These are phyloP conservation scores for Aspergillus persii DNA, from an alignment of 2,329 filamentous ascomycete genomes.

Conservation along the genomic window DNA sequence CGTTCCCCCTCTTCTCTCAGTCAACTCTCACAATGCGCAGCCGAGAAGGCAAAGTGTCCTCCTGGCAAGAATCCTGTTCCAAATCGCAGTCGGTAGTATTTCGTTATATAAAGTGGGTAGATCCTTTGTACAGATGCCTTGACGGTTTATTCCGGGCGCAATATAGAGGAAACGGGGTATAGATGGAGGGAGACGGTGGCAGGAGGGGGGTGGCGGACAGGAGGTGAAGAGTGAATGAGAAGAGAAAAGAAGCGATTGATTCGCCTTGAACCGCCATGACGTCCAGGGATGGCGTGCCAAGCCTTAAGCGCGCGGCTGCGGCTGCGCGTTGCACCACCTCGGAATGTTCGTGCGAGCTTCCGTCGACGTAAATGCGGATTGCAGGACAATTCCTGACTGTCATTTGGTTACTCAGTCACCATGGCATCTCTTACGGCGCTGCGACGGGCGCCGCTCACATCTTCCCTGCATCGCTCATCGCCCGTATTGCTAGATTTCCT, in stretches of 20 bases:
- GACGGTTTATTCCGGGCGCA: background rate
- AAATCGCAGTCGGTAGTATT: background rate
- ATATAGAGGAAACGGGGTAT: background rate
- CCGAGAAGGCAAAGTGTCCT: constrained; percentile 17
- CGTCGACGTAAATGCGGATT: background rate
- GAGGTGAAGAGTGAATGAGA: constrained; percentile 9
- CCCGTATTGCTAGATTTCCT: constrained; percentile 39
- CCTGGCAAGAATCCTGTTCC: constrained; percentile 5
- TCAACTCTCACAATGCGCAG: constrained; percentile 1
- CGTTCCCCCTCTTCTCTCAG: background rate
- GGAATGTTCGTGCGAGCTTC: constrained; percentile 6
- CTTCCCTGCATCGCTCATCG: constrained; percentile 13
- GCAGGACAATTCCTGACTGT: background rate
- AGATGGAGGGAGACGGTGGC: background rate
- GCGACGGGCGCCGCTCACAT: constrained; percentile 18
- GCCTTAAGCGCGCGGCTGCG: constrained; percentile 32
- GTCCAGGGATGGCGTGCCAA: constrained; percentile 28
- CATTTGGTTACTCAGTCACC: constrained; percentile 5
- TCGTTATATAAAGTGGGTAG: constrained; percentile 12
- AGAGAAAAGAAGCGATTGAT: constrained; percentile 16
- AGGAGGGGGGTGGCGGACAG: constrained; percentile 12
- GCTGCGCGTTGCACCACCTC: constrained; percentile 13
- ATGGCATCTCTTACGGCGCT: constrained; percentile 28
- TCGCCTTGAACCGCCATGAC: constrained; percentile 25
- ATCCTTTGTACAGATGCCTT: background rate